Percentiles rank a stretch among this genome's conserved stretches.
phyloP scores from a whole-genome alignment of 495 filamentous ascomycete species.

The Daldinia bambusicola region DNA sequence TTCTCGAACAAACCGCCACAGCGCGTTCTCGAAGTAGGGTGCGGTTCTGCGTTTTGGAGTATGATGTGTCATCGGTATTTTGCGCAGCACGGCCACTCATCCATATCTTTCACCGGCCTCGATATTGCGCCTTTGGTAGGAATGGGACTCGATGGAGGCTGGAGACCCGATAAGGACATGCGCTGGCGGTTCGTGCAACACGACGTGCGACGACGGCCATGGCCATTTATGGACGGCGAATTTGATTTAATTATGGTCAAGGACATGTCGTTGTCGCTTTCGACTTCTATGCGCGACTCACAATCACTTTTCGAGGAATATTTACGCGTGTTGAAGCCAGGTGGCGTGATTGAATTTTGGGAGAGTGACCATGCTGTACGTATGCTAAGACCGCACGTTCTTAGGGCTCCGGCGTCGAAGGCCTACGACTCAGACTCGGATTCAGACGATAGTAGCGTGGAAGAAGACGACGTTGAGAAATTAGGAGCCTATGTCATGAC shows the following conservation, averaged over 20 bases:
- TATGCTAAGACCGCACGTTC: conserved; percentile 78
- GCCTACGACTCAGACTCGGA: conserved; percentile 57
- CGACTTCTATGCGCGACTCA: conserved; percentile 64
- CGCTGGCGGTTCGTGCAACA: conserved; percentile 91
- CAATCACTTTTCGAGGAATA: conserved; percentile 77
- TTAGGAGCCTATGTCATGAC: conserved; percentile 85
- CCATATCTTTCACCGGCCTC: conserved; percentile 80
- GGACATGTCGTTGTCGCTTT: conserved; percentile 78
- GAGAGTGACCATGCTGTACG: conserved; percentile 82
- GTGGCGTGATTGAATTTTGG: conserved; percentile 87
- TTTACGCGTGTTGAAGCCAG: conserved; percentile 78
- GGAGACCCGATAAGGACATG: conserved; percentile 70
- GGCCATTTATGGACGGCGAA: conserved; percentile 83
- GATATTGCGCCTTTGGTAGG: conserved; percentile 83
- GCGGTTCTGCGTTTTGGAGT: conserved; percentile 91
- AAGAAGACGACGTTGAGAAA: conserved; percentile 68
- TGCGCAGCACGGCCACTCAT: conserved; percentile 64
- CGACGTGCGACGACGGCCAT: conserved; percentile 76
- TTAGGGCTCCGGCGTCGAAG: conserved; percentile 64
- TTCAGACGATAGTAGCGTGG: conserved; percentile 58
- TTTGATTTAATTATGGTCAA: conserved; percentile 94
- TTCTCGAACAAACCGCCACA: conserved; percentile 72
- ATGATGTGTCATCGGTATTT: conserved; percentile 84
- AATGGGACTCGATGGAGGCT: conserved; percentile 56
- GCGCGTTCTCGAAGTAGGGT: conserved; percentile 86